Base-by-base conservation (phyloP, 768 basidiomycete species). In the Pleurotus ostreatus region DNA sequence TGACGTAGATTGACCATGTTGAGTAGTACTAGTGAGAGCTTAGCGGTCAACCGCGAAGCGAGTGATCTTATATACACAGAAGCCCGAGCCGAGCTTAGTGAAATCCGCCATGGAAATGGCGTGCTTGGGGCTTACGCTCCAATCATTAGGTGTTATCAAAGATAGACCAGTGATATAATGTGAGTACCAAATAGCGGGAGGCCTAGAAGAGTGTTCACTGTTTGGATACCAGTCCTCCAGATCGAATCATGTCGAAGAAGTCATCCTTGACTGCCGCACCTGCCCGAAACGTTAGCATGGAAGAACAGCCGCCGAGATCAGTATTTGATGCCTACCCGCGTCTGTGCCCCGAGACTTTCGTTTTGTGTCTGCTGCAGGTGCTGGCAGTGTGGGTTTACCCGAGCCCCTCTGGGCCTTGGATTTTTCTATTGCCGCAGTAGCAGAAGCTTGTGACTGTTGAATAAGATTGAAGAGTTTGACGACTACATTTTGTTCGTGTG, bases 401-500 rank as follows among this genome's bases (percentile, higher is more conserved):
- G 81, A 78, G 3, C 91, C 90, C 62, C 86, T 78, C 26, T 77
- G 67, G 9, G 78, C 73, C 70, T 88, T 89, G 55, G 77, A 65
- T 56, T 83, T 79, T 64, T 84, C 84, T 20, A 76, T 78, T 9
- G 78, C 78, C 4, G 68, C 76, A 8, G 77, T 67, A 1, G 80
- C 74, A 11, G 77, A 79, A 23, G 78, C 73, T 63, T 94, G 92
- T 16, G 89, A 86, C 60, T 90, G 88, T 59, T 93, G 92, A 48
- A 94, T 89, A 3, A 81, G 84, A 62, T 94, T 94, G 74, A 94
- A 94, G 13, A 94, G 73, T 64, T 88, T 84, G n/a, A 94, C 90
- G 46, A 94, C 92, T 82, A 38, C 16, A 23, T 18, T 18, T 9
- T 45, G 41, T 12, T 16, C 30, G 25, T 15, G 22, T 20, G 34